Evolutionary conservation across 768 basidiomycete species (phyloP).

Genomic region (Boletus pseudo-olivaceus): DNA sequence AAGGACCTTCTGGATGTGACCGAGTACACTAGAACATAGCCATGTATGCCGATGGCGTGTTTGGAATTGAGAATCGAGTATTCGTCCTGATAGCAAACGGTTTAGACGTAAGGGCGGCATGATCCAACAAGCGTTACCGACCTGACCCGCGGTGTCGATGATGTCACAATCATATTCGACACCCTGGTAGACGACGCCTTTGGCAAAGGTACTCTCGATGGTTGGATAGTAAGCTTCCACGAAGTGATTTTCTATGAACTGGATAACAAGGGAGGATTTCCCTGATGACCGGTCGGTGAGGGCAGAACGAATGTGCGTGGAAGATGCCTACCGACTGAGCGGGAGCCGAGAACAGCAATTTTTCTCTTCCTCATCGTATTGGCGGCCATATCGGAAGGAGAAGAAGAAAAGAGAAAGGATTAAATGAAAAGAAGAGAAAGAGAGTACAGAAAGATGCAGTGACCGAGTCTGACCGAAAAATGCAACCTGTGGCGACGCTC

Average conservation of each 20-base stretch:
- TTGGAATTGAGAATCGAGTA: slow-evolving; percentile 91
- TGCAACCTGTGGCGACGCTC: slow-evolving; percentile 23
- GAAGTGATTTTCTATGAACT: slow-evolving; percentile 92
- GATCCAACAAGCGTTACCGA: slow-evolving; percentile 32
- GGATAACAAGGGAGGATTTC: slow-evolving; percentile 89
- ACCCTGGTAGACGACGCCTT: slow-evolving; percentile 83
- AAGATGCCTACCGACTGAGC: slow-evolving; percentile 73
- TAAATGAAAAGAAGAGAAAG: slow-evolving; percentile 12
- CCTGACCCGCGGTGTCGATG: slow-evolving; percentile 97
- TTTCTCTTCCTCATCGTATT: slow-evolving; percentile 71
- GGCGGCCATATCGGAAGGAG: slow-evolving; percentile 28
- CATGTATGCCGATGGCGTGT: slow-evolving; percentile 95
- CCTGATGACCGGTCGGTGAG: slow-evolving; percentile 48
- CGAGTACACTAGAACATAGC: slow-evolving; percentile 95
- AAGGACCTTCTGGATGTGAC: slow-evolving; percentile 87
- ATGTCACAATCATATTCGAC: slow-evolving; percentile 95
- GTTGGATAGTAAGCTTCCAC: slow-evolving; percentile 94
- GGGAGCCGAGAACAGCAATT: slow-evolving; percentile 83
- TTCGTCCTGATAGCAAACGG: slow-evolving; percentile 58
- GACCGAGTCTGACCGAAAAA: slow-evolving; percentile 17
- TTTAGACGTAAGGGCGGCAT: slow-evolving; percentile 1
- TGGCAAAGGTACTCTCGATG: slow-evolving; percentile 84
- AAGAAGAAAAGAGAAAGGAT: neutral
- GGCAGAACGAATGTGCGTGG: slow-evolving; percentile 2
- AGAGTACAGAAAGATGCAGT: slow-evolving; percentile 13